Evolutionary conservation across 2,329 filamentous ascomycete genomes (phyloP).

Genomic region (Parasarocladium wereldwijsianum): DNA sequence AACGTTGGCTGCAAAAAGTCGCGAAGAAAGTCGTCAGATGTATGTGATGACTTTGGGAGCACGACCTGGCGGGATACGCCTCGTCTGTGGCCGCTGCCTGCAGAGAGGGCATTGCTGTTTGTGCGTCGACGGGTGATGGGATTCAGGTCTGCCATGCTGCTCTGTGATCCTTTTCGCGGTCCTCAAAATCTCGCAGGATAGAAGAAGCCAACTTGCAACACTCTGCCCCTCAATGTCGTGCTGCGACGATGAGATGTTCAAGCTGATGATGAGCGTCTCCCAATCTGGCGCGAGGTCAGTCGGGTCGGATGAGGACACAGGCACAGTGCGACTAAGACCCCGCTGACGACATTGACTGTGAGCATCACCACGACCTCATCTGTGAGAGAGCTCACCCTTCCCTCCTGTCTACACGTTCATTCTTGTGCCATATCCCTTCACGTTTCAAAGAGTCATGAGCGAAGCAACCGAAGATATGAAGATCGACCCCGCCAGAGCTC

Average conservation of each 20-base stretch:
- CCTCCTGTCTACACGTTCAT: neutral
- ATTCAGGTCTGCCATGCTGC: too few species aligned
- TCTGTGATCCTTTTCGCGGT: too few species aligned
- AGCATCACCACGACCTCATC: neutral
- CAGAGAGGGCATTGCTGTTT: constrained; percentile 26
- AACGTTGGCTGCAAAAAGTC: constrained; percentile 67
- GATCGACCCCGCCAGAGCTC: constrained; percentile 45
- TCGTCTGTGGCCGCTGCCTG: constrained; percentile 26
- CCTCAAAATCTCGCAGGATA: too few species aligned
- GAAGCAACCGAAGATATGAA: constrained; percentile 37
- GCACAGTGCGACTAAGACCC: too few species aligned
- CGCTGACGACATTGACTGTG: too few species aligned
- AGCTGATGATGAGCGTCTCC: too few species aligned
- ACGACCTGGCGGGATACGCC: constrained; percentile 21
- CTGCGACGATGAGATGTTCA: too few species aligned
- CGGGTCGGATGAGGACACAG: too few species aligned
- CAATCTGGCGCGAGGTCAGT: too few species aligned
- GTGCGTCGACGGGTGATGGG: constrained; percentile 34
- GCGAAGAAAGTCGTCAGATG: constrained; percentile 56
- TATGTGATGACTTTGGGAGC: constrained; percentile 42
- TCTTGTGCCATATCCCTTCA: neutral
- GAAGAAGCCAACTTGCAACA: too few species aligned
- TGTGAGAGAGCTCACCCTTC: too few species aligned
- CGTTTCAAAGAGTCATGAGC: constrained; percentile 22
- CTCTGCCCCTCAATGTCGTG: too few species aligned